phyloP scores from a whole-genome alignment of 345 rosid genomes.

The Hirschfeldia incana region DNA sequence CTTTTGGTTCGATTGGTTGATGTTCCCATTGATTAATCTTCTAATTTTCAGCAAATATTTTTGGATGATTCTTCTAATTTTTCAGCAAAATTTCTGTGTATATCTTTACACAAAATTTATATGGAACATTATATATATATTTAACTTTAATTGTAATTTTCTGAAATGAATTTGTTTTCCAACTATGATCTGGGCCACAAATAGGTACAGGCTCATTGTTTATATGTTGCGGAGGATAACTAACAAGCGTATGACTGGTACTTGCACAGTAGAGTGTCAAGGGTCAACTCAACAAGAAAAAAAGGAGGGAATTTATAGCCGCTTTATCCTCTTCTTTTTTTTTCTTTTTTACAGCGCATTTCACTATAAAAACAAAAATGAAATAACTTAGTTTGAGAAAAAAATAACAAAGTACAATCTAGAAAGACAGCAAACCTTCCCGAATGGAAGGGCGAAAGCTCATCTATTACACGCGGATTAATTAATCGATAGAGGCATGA shows the following conservation, averaged over 20 bases:
- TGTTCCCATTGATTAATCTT: conserved; percentile 24
- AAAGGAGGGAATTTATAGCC: conserved; percentile 41
- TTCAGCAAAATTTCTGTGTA: conserved; percentile 9
- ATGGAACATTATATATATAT: not conserved
- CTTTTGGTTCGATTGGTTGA: conserved; percentile 14
- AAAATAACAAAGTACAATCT: conserved; percentile 36
- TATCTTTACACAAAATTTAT: conserved; percentile 3
- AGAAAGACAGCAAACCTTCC: conserved; percentile 53
- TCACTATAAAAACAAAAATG: not conserved
- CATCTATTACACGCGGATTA: conserved; percentile 15
- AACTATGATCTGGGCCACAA: not conserved
- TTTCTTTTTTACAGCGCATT: not conserved
- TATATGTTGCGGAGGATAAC: conserved; percentile 1
- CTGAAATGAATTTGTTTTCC: not conserved
- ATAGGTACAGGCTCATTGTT: not conserved
- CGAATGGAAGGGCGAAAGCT: conserved; percentile 41
- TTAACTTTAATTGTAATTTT: not conserved
- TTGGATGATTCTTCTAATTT: conserved; percentile 5
- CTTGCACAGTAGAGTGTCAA: not conserved
- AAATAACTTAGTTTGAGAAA: not conserved
- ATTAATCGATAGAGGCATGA: conserved; percentile 48
- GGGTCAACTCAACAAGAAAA: conserved; percentile 6
- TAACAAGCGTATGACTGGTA: conserved; percentile 34
- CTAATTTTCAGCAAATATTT: not conserved
- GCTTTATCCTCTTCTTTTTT: conserved; percentile 23